Conservation (phyloP, 2,329 filamentous ascomycete species). For the Gnomoniopsis sp. region DNA sequence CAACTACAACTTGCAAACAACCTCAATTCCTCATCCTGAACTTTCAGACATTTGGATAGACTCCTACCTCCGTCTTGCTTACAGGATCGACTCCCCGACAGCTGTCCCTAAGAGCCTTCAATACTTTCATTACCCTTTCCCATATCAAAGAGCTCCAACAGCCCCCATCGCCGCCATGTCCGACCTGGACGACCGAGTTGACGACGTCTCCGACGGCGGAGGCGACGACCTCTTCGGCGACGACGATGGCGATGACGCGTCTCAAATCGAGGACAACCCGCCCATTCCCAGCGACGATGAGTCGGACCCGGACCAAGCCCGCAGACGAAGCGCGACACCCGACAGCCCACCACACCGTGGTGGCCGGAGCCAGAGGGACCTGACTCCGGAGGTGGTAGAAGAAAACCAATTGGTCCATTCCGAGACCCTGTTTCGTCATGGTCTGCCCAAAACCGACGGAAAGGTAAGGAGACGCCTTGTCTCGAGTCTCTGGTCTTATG, state of each 20-base stretch:
- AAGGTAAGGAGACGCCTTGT: slow-evolving; percentile 46
- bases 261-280: slow-evolving; percentile 26
- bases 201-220: slow-evolving; percentile 47
- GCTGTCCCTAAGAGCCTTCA: background rate
- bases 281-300: slow-evolving; percentile 52
- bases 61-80: background rate
- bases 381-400: slow-evolving; percentile 29
- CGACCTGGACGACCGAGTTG: slow-evolving; percentile 51
- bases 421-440: slow-evolving; percentile 64
- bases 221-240: slow-evolving; percentile 63
- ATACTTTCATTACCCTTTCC: background rate
- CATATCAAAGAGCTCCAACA: background rate
- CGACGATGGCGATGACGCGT: slow-evolving; percentile 58
- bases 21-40: background rate
- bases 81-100: background rate
- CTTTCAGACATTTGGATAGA: background rate
- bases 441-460: slow-evolving; percentile 68
- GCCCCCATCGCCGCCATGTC: slow-evolving; percentile 40
- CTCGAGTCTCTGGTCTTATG: background rate
- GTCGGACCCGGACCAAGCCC: slow-evolving; percentile 42
- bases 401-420: background rate
- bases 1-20: too few relatives aligned
- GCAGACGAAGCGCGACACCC: background rate
- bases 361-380: slow-evolving; percentile 34
- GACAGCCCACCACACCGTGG: slow-evolving; percentile 5